Evolutionary conservation across 1,284 basidiomycete species (phyloP).

Genomic region (Agaricales sp.): DNA sequence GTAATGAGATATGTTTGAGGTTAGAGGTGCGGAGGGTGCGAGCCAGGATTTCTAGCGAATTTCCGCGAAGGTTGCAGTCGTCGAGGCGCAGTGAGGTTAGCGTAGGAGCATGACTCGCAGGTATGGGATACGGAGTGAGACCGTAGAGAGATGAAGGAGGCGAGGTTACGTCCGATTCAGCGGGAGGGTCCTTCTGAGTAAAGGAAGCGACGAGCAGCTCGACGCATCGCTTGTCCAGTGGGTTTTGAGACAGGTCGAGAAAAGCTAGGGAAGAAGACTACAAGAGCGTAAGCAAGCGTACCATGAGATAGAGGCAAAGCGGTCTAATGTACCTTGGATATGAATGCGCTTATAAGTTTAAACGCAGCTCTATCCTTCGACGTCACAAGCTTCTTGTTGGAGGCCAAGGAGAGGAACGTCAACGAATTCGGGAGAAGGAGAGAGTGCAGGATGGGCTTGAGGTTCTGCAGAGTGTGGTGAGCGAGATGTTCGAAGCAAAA

Average conservation of each 20-base stretch:
- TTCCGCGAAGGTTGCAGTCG: slow-evolving; percentile 67
- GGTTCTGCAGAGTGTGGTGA: slow-evolving; percentile 35
- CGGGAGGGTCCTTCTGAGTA: background rate
- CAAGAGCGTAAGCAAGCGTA: no score
- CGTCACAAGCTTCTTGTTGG: slow-evolving; percentile 74
- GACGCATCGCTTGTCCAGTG: slow-evolving; percentile 74
- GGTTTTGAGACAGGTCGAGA: slow-evolving; percentile 84
- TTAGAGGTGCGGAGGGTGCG: slow-evolving; percentile 75
- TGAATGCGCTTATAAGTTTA: slow-evolving; percentile 72
- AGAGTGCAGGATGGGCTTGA: slow-evolving; percentile 88
- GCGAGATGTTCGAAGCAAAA: slow-evolving; percentile 2
- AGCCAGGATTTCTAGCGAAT: slow-evolving; percentile 67
- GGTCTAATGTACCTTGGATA: slow-evolving; percentile 46
- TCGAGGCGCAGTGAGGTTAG: slow-evolving; percentile 77
- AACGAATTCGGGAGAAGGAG: slow-evolving; percentile 79
- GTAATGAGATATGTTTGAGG: slow-evolving; percentile 78
- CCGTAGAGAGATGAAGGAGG: slow-evolving; percentile 4
- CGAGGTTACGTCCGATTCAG: background rate
- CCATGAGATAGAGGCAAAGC: background rate
- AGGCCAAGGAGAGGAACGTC: slow-evolving; percentile 78
- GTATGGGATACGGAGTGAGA: background rate
- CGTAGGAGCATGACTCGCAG: slow-evolving; percentile 21
- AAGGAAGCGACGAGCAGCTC: slow-evolving; percentile 77
- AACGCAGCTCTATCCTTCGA: slow-evolving; percentile 46
- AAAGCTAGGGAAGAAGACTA: slow-evolving; percentile 74